Evolutionary conservation across 345 rosid species (phyloP), one percentile per base, ranked within the genome.

Genomic region (Eucalyptus victrix): DNA sequence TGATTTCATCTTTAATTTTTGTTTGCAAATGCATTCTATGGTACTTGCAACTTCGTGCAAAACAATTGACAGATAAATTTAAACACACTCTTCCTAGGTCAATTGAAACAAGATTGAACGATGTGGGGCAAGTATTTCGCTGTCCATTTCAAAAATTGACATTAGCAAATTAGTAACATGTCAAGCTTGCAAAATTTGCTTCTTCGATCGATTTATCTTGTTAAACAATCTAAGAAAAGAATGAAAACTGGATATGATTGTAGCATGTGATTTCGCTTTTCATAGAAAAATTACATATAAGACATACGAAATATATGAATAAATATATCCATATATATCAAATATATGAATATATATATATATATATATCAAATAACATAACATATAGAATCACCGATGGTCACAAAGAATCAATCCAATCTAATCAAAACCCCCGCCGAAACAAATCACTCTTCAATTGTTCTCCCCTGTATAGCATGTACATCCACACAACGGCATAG

Each of bases 151-250:
- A 28, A 60, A 30, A 60, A 28, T 28, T 60, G 32, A 6, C 17
- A 0, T 17, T 1, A 0, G 67, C 32, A 5, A 28, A 12, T 28
- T 0, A 60, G 2, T 28, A 13, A 28, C 17, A n/a, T 0, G 21
- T n/a, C 2, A 1, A 65, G 58, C 3, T 53, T 5, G 37, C 76
- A 60, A n/a, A 65, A 62, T 30, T 62, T 13, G 10, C 72, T 62
- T 30, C 19, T 62, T 62, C 9, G 5, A 62, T 62, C 1, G 1
- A 30, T 18, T 62, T 62, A 30, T 58, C 3, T 24, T 58, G 65
- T 56, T 6, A 56, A 56, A 24, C 34, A n/a, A 62, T 28, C 17
- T 3, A 62, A 6, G 34, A 4, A 62, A 30, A 3, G 18, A 62
- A 28, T 14, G 34, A 30, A 60, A 60, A 28, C 16, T 6, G 69